phyloP scores from a whole-genome alignment of 2,329 filamentous ascomycete species.

The Pseudogymnoascus sp. region DNA sequence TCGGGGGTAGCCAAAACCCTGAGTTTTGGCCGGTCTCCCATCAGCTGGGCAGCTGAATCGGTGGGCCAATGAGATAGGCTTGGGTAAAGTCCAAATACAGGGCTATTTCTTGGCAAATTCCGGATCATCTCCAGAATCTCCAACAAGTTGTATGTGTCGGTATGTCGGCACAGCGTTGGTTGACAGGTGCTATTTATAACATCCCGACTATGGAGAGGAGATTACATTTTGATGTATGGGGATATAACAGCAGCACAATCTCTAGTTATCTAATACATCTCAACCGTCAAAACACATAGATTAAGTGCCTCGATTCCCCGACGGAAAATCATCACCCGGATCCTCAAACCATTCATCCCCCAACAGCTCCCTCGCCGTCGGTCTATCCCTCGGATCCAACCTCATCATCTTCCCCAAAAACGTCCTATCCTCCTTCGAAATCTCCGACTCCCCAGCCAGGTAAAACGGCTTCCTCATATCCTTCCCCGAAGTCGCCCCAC shows the following conservation, averaged over 20 bases:
- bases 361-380: constrained; percentile 23
- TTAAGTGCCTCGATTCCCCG: neutral
- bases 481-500: neutral
- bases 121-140: no score
- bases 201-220: neutral
- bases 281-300: neutral
- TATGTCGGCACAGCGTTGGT: neutral
- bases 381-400: constrained; percentile 24
- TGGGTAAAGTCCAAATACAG: no score
- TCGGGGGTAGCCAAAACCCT: no score
- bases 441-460: constrained; percentile 19
- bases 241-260: neutral
- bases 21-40: no score
- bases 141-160: neutral
- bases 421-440: constrained; percentile 20
- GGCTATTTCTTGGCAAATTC: no score
- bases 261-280: neutral
- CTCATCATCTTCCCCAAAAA: constrained; percentile 24
- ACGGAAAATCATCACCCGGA: neutral
- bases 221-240: neutral
- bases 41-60: no score
- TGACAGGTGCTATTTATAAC: neutral
- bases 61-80: no score
- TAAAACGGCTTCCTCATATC: constrained; percentile 22
- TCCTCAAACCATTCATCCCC: constrained; percentile 19